Evolutionary conservation across 2,329 filamentous ascomycete genomes (phyloP).

Genomic region (Immersiporthe knoxdaviesiana): DNA sequence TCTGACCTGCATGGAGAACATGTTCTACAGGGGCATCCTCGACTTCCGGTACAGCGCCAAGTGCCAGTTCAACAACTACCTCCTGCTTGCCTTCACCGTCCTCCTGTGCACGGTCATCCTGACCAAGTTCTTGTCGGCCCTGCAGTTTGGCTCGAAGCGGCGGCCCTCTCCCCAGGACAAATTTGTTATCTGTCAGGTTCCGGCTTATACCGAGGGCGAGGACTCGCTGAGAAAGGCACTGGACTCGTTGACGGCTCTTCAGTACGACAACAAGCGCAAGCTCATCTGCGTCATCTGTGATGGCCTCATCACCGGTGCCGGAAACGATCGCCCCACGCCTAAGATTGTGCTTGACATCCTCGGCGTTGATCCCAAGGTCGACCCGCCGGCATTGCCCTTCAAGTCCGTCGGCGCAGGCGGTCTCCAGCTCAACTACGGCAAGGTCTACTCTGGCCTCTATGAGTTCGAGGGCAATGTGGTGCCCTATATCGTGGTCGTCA

Average conservation of each 20-base stretch:
- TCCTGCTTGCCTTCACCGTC: conserved; percentile 85
- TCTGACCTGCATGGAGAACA: conserved; percentile 78
- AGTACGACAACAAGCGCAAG: conserved; percentile 98
- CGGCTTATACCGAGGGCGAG: conserved; percentile 97
- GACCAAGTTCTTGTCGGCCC: conserved; percentile 87
- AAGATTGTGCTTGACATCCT: conserved; percentile 98
- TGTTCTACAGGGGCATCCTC: conserved; percentile 79
- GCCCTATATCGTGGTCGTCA: conserved; percentile 93
- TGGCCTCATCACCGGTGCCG: conserved; percentile 92
- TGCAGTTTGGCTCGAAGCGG: conserved; percentile 91
- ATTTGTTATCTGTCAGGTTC: conserved; percentile 97
- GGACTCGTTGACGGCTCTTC: conserved; percentile 89
- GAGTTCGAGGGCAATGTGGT: conserved; percentile 98
- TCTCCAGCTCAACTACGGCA: conserved; percentile 96
- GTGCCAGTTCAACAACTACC: conserved; percentile 89
- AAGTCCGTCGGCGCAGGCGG: conserved; percentile 87
- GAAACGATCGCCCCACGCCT: conserved; percentile 94
- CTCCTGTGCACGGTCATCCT: conserved; percentile 79
- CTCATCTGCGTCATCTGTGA: conserved; percentile 96
- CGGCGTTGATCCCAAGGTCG: conserved; percentile 94
- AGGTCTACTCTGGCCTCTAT: conserved; percentile 97
- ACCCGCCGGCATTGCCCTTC: conserved; percentile 92
- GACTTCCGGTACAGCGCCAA: conserved; percentile 80
- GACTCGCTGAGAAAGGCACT: conserved; percentile 91
- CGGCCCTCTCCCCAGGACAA: conserved; percentile 92